Evolutionary conservation across 2,329 filamentous ascomycete species (phyloP), one percentile per base, ranked within the genome.

Genomic region (Aspergillus pseudonomiae): DNA sequence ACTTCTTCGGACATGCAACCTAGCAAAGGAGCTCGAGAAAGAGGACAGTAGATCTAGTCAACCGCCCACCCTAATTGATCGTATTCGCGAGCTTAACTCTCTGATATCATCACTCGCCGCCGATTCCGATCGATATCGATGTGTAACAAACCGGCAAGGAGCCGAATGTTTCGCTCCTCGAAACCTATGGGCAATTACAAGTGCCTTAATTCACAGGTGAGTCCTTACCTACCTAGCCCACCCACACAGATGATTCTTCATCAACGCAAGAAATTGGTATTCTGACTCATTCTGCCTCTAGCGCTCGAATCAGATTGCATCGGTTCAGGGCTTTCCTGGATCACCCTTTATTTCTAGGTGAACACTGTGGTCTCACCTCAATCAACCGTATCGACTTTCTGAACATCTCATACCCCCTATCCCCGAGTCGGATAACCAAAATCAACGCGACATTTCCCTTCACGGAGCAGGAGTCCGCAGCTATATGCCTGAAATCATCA

Each of bases 401-500:
- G 6, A 26, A 21, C 32, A 9, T 61, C 64, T 12, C 45, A 16
- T 5, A 48, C 5, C 59, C 57, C 2, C 39, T 46, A 16, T 36
- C 26, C 6, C 61, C 43, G 11, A 61, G 59, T 6, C 60, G 54
- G 28, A 54, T 52, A 6, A 32, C 62, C 11, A 43, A 57, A 34
- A 14, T 64, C 4, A 55, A 67, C 19, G 45, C 57, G 1, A 55
- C 45, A 11, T 73, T 73, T 19, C 71, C 72, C 1, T 73, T 73
- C 57, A 70, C 67, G 14, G 64, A 68, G 54, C 59, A 71, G 43
- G 64, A 72, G 55, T 74, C 72, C 6, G 64, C 68, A 1, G 60
- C 53, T 1, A 69, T 74, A 4, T 72, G 72, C 26, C 65, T 74
- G 4, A 70, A 72, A n/a, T 65, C 72, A 2, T 61, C 71, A 7